Evolutionary conservation across 2,329 filamentous ascomycete genomes (phyloP).

Genomic region (Colletotrichum nymphaeae): DNA sequence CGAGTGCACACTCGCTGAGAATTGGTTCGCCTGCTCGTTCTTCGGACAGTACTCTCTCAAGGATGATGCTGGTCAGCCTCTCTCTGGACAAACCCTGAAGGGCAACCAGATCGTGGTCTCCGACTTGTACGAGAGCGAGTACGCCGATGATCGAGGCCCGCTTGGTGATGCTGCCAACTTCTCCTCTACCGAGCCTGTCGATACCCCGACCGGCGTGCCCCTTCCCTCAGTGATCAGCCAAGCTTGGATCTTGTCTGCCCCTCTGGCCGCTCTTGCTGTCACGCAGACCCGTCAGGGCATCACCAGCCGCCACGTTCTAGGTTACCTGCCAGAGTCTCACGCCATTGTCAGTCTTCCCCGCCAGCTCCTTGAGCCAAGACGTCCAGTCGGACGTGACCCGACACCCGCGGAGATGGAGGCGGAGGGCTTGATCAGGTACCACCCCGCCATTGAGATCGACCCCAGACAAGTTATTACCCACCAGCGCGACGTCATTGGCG

Average conservation of each 20-base stretch:
- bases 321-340: conserved; percentile 78
- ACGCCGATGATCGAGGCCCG: conserved; percentile 86
- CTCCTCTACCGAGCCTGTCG: conserved; percentile 79
- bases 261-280: conserved; percentile 83
- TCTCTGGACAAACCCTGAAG: conserved; percentile 69
- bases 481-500: conserved; percentile 81
- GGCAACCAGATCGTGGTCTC: conserved; percentile 88
- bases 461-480: conserved; percentile 85
- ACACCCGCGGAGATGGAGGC: conserved; percentile 79
- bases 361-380: conserved; percentile 82
- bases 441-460: conserved; percentile 83
- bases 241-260: conserved; percentile 81
- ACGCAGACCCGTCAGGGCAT: conserved; percentile 95
- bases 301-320: conserved; percentile 83
- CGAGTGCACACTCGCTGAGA: conserved; percentile 85
- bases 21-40: conserved; percentile 93
- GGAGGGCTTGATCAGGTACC: conserved; percentile 84
- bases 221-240: conserved; percentile 84
- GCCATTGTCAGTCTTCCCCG: conserved; percentile 85
- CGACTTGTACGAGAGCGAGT: conserved; percentile 89
- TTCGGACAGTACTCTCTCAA: conserved; percentile 70
- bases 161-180: conserved; percentile 77
- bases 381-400: conserved; percentile 86
- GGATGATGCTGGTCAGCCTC: conserved; percentile 52
- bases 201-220: conserved; percentile 63